Evolutionary conservation across 202 grass and related monocot species (phyloP), one percentile per base, ranked within the genome.

Genomic region (Zizania palustris): DNA sequence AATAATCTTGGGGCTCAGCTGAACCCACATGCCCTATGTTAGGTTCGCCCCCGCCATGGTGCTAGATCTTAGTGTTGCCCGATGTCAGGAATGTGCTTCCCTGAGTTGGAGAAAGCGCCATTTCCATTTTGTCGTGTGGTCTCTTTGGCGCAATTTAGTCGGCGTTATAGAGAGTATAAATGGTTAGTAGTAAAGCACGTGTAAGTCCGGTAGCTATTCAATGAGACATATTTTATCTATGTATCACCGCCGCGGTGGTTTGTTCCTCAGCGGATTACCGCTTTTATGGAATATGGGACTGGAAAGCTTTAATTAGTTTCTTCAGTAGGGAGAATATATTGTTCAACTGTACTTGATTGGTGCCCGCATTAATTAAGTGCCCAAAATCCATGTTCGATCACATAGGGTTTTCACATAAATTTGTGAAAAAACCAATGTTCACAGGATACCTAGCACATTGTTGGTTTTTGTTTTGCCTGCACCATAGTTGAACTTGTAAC

Each of bases 401-500:
- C 20, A 14, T 21, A 43, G 35, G 28, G 28, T 57, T 58, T 21
- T 16, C 5, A 9, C 3, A 7, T 9, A 5, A 18, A 61, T 34
- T 60, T 11, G 16, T 62, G 60, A 19, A 59, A 48, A 35, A 37
- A 22, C 16, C 12, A 62, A 37, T 54, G 40, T 18, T 42, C 36
- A 8, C n/a, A 0, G 35, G 73, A 11, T 71, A 22, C 63, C 71
- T 80, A 35, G 33, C 60, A 3, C 7, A 0, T 28, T 28, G 28
- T 73, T 65, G 57, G 19, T 60, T 19, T 60, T 39, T 80, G 35
- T 53, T 69, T 36, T 33, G 3, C 2, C 51, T 37, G 54, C 62
- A 14, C 21, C 7, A 3, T 76, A 70, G 35, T 28, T 41, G 20
- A 53, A 49, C 40, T 67, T 5, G 7, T 53, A 62, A 61, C 35